Evolutionary conservation across 495 filamentous ascomycete species (phyloP), one percentile per base, ranked within the genome.

Genomic region (Hypomontagnella monticulosa): DNA sequence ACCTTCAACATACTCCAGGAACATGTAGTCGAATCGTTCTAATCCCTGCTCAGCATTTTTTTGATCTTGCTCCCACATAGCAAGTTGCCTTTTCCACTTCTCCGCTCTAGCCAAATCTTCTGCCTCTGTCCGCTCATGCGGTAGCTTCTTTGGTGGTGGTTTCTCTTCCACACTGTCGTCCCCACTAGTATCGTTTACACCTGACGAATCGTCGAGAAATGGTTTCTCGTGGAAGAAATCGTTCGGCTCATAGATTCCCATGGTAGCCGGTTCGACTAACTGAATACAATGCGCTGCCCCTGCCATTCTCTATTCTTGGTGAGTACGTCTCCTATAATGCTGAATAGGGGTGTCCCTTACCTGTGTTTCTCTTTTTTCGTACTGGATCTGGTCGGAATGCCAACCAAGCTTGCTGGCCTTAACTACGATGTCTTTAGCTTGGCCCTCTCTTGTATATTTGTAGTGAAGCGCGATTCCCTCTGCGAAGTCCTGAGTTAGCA

Each of bases 401-500:
- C 59, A 63, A 4, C 16, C 37, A n/a, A n/a, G n/a, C 1, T 0
- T 14, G 10, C 53, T 44, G 4, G 59, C 1, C 19, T 68, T 68
- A 10, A 55, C 18, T 4, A 43, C 64, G 10, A 67, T 3, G 8
- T 67, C 53, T 44, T 19, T 41, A 6, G 11, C 16, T 1, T 5
- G 3, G 1, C 4, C 1, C 4, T 10, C n/a, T 15, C 30, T 32
- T 7, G 15, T 20, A 12, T 41, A 59, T 44, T 27, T 53, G 6
- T 37, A 68, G 19, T 63, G 65, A 34, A 68, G 65, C 0, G 54
- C 54, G 19, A 68, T 1, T 19, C 65, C 65, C 37, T 49, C 65
- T 68, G 30, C n/a, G 5, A 15, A 9, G 2, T 32, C 50, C 44
- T 1, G 3, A 4, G 33, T 66, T n/a, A 66, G 63, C 15, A 61